Evolutionary conservation across 306 rosid species (phyloP), one percentile per base, ranked within the genome.

Genomic region (Amphicarpaea edgeworthii): DNA sequence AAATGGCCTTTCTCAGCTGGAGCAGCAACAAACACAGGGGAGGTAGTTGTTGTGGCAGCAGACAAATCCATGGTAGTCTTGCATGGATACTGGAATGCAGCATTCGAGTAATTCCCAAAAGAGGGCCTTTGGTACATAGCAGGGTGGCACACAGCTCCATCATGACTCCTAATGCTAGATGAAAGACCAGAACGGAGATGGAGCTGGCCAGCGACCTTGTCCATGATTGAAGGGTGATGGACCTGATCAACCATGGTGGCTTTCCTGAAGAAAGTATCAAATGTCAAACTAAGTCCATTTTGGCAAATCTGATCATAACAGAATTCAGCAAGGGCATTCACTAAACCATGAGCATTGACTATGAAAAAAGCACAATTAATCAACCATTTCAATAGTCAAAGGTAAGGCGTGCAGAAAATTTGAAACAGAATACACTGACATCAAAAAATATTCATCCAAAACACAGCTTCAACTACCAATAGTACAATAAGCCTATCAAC

Each of bases 1-100:
- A 94, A 94, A 20, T 80, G 9, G 15, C 98, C 81, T 85, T 94
- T 91, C 88, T 94, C 96, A 0, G 88, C 87, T 1, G 97, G 97
- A 73, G 98, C 96, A 5, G 90, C 90, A 5, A 80, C 91, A 53
- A 90, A 91, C 53, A 94, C 54, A 17, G 96, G 98, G 23, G 96
- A 89, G n/a, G 93, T 76, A n/a, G 91, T 79, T 50, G 92, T 74
- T 14, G 86, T 50, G 79, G 80, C 91, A 67, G 82, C 47, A 16
- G 92, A 85, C 17, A 91, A 75, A 73, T 89, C 98, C 23, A 84
- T 63, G 1, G 93, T 65, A 15, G 90, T 85, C 38, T 85, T 57
- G 79, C 89, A 82, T 9, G 88, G 87, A 46, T 86, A 81, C 75
- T 85, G 90, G 58, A 90, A 83, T 8, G 90, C 94, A 32, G 91